Evolutionary conservation across 2,329 filamentous ascomycete genomes (phyloP).

Genomic region (Colletotrichum higginsianum): DNA sequence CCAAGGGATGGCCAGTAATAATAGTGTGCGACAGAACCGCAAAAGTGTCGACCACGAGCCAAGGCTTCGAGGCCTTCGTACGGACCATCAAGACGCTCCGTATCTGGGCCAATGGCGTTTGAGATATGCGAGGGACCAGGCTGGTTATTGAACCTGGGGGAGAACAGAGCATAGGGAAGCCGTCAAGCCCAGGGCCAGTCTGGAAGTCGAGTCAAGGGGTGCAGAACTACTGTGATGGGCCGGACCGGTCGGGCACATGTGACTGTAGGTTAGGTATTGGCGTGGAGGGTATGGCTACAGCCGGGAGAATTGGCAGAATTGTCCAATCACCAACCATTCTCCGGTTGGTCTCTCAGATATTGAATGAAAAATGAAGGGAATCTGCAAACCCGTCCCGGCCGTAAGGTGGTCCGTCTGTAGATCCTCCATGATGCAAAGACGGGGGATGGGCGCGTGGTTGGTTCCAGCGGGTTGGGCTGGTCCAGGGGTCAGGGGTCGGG

Average conservation of each 20-base stretch:
- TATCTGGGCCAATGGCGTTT: conserved; percentile 25
- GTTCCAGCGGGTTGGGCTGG: conserved; percentile 37
- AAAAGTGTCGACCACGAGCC: conserved; percentile 19
- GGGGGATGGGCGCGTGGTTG: conserved; percentile 35
- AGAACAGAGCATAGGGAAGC: conserved; percentile 6
- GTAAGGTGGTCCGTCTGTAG: conserved; percentile 27
- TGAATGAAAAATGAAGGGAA: conserved; percentile 19
- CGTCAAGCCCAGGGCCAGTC: not conserved
- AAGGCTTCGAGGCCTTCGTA: conserved; percentile 10
- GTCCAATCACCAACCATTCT: not conserved
- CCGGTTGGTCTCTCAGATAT: conserved; percentile 1
- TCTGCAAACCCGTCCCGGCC: conserved; percentile 24
- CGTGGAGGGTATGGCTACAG: not conserved
- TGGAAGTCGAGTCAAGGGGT: conserved; percentile 2
- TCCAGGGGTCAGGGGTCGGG: conserved; percentile 34
- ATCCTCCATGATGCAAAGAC: conserved; percentile 31
- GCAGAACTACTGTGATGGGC: conserved; percentile 3
- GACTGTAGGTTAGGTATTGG: not conserved
- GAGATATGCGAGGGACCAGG: not conserved
- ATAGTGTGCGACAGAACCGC: conserved; percentile 23
- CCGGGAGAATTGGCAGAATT: not conserved
- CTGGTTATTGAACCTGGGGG: not conserved
- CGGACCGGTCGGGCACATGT: not conserved
- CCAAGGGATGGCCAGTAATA: conserved; percentile 30
- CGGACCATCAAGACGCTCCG: conserved; percentile 1